phyloP scores from a whole-genome alignment of 2,329 filamentous ascomycete species.

The Verticillium zaregamsianum region DNA sequence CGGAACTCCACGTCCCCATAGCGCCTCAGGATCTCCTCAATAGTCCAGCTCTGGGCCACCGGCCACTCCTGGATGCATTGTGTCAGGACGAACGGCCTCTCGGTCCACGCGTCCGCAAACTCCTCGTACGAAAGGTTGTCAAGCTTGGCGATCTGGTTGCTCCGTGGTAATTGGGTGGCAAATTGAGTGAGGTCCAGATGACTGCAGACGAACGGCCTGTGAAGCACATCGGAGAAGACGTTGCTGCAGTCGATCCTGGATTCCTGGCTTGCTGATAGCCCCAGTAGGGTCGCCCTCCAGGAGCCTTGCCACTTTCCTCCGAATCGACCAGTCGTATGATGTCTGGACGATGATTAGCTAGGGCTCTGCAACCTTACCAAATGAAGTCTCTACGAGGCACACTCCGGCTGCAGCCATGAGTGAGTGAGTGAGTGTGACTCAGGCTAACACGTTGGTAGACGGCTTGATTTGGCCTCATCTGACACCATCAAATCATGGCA shows the following conservation, averaged over 20 bases:
- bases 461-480: neutral
- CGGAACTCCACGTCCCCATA: constrained; percentile 70
- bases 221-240: constrained; percentile 85
- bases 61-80: constrained; percentile 79
- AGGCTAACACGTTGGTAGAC: neutral
- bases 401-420: neutral
- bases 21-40: constrained; percentile 58
- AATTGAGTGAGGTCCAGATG: constrained; percentile 67
- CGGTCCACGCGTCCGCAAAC: constrained; percentile 72
- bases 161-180: constrained; percentile 63
- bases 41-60: constrained; percentile 68
- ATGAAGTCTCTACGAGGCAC: neutral
- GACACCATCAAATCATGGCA: neutral
- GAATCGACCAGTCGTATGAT: constrained; percentile 11
- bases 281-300: constrained; percentile 77
- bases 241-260: constrained; percentile 66
- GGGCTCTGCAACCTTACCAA: constrained; percentile 14
- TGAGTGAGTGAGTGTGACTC: neutral
- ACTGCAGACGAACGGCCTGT: constrained; percentile 86
- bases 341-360: neutral
- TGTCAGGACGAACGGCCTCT: constrained; percentile 83
- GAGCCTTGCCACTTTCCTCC: constrained; percentile 67
- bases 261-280: constrained; percentile 44
- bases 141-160: constrained; percentile 71
- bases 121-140: constrained; percentile 65